These are phyloP conservation scores for Leptodontidium sp. DNA, from an alignment of 2,329 filamentous ascomycete genomes.

Conservation along the genomic window DNA sequence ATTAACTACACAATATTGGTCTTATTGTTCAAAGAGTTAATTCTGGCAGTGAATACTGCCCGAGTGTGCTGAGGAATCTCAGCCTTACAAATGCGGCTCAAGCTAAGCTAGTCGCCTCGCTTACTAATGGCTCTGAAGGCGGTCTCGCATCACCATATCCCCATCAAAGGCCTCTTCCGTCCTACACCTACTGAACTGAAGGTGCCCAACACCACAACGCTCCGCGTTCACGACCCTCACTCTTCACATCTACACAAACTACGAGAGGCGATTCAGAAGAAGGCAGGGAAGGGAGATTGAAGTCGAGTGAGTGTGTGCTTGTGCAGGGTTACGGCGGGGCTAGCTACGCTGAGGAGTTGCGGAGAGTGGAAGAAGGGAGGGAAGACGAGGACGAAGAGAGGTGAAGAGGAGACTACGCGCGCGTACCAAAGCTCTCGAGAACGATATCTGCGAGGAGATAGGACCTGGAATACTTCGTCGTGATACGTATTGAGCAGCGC, in stretches of 20 bases:
- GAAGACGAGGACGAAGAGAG: background rate
- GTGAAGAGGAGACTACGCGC: background rate
- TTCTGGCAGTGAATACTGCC: background rate
- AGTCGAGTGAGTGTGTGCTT: background rate
- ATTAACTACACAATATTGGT: no score
- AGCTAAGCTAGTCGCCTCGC: background rate
- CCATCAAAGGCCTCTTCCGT: conserved; percentile 37
- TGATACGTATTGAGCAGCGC: background rate
- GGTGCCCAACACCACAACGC: no score
- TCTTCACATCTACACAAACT: conserved; percentile 5
- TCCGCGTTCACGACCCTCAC: conserved; percentile 30
- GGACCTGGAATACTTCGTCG: background rate
- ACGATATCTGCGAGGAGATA: background rate
- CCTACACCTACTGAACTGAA: conserved; percentile 36
- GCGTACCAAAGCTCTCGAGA: no score
- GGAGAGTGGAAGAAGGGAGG: background rate
- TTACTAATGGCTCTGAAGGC: conserved; percentile 38
- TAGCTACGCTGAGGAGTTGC: background rate
- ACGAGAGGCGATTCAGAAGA: background rate
- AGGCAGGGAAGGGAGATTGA: background rate
- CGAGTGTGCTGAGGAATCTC: no score
- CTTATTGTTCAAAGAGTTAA: background rate
- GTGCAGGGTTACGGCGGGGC: background rate
- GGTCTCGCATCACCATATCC: conserved; percentile 35
- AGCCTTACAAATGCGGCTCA: conserved; percentile 22